Percentiles rank a stretch among this genome's conserved stretches.
Evolutionary conservation across 1,139 yeast genomes (phyloP).

Genomic region (Yamadazyma diospyri): DNA sequence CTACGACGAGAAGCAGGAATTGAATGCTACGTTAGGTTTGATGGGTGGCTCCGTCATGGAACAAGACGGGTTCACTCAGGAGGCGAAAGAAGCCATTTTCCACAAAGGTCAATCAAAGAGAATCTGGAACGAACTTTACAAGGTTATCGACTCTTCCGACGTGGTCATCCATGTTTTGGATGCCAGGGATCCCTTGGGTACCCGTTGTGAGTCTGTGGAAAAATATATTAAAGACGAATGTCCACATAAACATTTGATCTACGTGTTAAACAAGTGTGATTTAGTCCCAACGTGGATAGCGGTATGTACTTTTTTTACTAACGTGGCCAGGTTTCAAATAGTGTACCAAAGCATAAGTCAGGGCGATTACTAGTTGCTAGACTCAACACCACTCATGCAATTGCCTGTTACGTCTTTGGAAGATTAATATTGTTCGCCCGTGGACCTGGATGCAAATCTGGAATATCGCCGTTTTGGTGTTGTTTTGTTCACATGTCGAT

Average conservation of each 20-base stretch:
- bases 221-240: constrained; percentile 91
- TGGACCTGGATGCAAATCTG: constrained; percentile 17
- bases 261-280: constrained; percentile 95
- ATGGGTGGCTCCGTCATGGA: constrained; percentile 69
- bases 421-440: constrained; percentile 64
- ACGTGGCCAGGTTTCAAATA: constrained; percentile 12
- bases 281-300: constrained; percentile 99
- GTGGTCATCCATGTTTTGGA: constrained; percentile 94
- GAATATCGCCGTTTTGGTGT: constrained; percentile 45
- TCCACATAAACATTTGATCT: constrained; percentile 93
- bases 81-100: constrained; percentile 93
- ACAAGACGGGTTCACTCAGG: constrained; percentile 79
- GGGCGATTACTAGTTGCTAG: constrained; percentile 46
- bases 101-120: constrained; percentile 97
- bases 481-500: constrained; percentile 37
- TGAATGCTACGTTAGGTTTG: constrained; percentile 70
- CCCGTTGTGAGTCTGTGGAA: constrained; percentile 91
- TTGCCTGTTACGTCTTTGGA: constrained; percentile 97
- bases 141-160: constrained; percentile 94
- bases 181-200: constrained; percentile 96
- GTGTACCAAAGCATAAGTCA: constrained; percentile 64
- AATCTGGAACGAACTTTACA: constrained; percentile 96
- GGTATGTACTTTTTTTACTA: constrained; percentile 58
- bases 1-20: constrained; percentile 72
- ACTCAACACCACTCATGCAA: constrained; percentile 29